A percentile compares a stretch with the other conserved stretches of the same genome.
phyloP scores from a whole-genome alignment of 2,329 filamentous ascomycete species.

The Colletotrichum falcatum region DNA sequence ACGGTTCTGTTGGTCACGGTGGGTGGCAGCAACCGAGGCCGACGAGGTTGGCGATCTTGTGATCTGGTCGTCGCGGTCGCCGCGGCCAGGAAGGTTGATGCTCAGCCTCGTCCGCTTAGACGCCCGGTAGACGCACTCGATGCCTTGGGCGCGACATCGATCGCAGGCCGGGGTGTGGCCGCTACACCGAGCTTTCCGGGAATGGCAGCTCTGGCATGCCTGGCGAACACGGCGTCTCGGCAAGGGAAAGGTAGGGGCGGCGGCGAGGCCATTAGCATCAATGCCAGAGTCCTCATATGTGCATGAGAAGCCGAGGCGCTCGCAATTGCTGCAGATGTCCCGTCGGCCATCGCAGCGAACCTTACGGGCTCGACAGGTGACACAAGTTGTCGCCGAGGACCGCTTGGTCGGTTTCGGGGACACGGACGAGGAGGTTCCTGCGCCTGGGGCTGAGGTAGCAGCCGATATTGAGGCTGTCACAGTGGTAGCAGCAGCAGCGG shows the following conservation, averaged over 20 bases:
- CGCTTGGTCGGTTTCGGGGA: constrained; percentile 50
- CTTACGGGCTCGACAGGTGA: constrained; percentile 67
- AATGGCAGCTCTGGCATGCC: constrained; percentile 69
- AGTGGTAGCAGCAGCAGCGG: constrained; percentile 9
- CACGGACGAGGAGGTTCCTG: constrained; percentile 36
- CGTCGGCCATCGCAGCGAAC: constrained; percentile 68
- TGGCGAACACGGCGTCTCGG: constrained; percentile 66
- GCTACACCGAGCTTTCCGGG: constrained; percentile 69
- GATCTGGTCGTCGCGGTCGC: constrained; percentile 25
- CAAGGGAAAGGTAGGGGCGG: constrained; percentile 45
- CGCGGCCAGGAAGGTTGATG: constrained; percentile 24
- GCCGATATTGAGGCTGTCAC: constrained; percentile 40
- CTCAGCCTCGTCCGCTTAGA: constrained; percentile 53
- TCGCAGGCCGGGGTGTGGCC: constrained; percentile 69
- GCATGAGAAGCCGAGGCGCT: constrained; percentile 68
- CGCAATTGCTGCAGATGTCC: constrained; percentile 68
- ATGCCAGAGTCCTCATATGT: constrained; percentile 64
- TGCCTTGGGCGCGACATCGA: constrained; percentile 62
- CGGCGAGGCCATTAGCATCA: constrained; percentile 55
- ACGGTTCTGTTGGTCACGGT: constrained; percentile 25
- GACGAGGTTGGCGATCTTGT: constrained; percentile 31
- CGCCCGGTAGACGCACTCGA: constrained; percentile 67
- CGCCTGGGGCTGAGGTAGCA: constrained; percentile 12
- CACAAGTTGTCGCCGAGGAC: constrained; percentile 63
- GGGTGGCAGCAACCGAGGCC: constrained; percentile 11